phyloP scores from a whole-genome alignment of 2,329 filamentous ascomycete genomes.

The Kalaharituber pfeilii region DNA sequence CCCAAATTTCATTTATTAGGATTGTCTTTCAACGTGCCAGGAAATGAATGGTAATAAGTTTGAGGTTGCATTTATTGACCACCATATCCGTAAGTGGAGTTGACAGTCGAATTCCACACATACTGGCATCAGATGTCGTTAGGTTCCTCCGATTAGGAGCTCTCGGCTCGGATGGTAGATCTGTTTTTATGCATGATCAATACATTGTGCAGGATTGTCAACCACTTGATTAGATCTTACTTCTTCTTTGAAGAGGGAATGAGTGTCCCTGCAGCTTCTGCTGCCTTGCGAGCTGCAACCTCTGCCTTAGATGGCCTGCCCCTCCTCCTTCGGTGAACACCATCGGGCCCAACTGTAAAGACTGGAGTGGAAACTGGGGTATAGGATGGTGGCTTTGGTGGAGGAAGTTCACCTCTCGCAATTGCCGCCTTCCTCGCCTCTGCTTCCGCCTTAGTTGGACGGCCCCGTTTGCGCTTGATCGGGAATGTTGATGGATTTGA shows the following conservation, averaged over 20 bases:
- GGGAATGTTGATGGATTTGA: not conserved
- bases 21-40: not conserved
- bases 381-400: constrained; percentile 15
- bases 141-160: not conserved
- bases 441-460: constrained; percentile 17
- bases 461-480: constrained; percentile 17
- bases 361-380: constrained; percentile 10
- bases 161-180: not conserved
- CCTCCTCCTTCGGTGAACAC: constrained; percentile 14
- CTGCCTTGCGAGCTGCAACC: constrained; percentile 9
- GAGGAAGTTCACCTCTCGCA: constrained; percentile 11
- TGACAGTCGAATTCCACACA: not conserved
- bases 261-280: constrained; percentile 10
- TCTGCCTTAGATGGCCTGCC: constrained; percentile 19
- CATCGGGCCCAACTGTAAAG: constrained; percentile 11
- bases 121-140: not conserved
- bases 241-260: not conserved
- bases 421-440: constrained; percentile 13
- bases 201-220: not conserved
- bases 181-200: not conserved
- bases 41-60: not conserved
- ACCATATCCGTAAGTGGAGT: not conserved
- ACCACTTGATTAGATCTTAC: not conserved
- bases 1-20: not conserved
- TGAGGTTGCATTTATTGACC: too few species aligned